Evolutionary conservation across 805 yeast species (phyloP), one percentile per base, ranked within the genome.

Genomic region (Candida nanaspora): DNA sequence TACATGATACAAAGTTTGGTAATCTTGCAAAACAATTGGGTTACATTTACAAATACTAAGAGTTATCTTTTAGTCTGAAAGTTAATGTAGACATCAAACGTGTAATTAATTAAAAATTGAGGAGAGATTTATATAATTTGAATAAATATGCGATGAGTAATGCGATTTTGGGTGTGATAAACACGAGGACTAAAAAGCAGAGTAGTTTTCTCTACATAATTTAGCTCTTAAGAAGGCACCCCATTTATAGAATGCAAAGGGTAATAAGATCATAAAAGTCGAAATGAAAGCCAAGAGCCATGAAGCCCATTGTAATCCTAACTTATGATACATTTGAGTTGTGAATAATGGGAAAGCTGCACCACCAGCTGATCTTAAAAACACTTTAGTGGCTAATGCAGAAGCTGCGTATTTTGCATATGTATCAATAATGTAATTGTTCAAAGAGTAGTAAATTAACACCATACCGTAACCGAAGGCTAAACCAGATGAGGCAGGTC

Each of bases 341-440:
- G 84, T 77, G 57, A 84, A 83, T 49, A 84, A 66, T 45, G 91
- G 89, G 73, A 84, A 82, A 0, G 88, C 91, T 22, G 88, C 91
- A 67, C 93, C 94, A 53, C 88, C 89, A 18, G 87, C 83, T 51
- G 82, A 73, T 69, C 94, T 74, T 51, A 84, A 66, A 53, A 84
- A 83, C 25, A 83, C 91, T 57, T 84, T 84, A 4, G 91, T 82
- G 14, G 91, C 91, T 50, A 84, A 68, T 0, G 93, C 93, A 44
- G 81, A 72, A 8, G 93, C 87, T 5, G 91, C 89, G 55, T 72
- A 82, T 54, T 82, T 78, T 40, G 86, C 82, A 62, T 88, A 87
- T 31, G 95, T 83, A 62, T 88, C 96, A 57, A 88, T 86, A 62
- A 88, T 89, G 56, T 89, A 86, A 64, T 84, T 84, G 65, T 84